Percentiles rank a stretch among this genome's conserved stretches.
Evolutionary conservation across 2,329 filamentous ascomycete species (phyloP).

Genomic region (Aaosphaeria pasadenensis): DNA sequence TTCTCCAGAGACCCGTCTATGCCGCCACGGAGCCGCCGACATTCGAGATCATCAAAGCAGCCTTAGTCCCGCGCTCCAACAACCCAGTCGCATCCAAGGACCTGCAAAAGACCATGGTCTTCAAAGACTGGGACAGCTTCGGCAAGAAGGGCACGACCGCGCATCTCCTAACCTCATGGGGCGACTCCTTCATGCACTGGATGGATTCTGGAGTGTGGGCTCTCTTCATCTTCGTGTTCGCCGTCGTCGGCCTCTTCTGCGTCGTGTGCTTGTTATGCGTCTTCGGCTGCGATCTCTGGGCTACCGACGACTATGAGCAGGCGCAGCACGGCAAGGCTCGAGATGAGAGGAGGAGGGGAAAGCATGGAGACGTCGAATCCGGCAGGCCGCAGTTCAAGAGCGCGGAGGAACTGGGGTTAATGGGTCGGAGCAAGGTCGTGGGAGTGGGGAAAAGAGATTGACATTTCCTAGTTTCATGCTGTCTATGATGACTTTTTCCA

Average conservation of each 20-base stretch:
- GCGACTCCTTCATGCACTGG: slow-evolving; percentile 11
- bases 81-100: not conserved
- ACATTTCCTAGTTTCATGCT: not conserved
- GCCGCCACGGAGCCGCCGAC: slow-evolving; percentile 15
- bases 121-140: slow-evolving; percentile 26
- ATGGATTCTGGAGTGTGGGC: slow-evolving; percentile 23
- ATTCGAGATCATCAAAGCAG: slow-evolving; percentile 24
- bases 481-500: too few relatives aligned
- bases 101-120: slow-evolving; percentile 17
- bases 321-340: slow-evolving; percentile 24
- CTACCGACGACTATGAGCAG: slow-evolving; percentile 24
- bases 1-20: slow-evolving; percentile 22
- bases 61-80: slow-evolving; percentile 10
- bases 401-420: slow-evolving; percentile 24
- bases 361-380: slow-evolving; percentile 18
- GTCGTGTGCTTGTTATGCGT: slow-evolving; percentile 23
- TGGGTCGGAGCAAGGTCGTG: slow-evolving; percentile 21
- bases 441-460: slow-evolving; percentile 34
- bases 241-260: slow-evolving; percentile 20
- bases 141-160: slow-evolving; percentile 25
- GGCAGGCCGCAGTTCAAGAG: slow-evolving; percentile 20
- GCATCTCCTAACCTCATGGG: slow-evolving; percentile 13
- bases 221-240: slow-evolving; percentile 19
- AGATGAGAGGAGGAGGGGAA: slow-evolving; percentile 6
- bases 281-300: slow-evolving; percentile 18